A percentile compares a stretch with the other conserved stretches of the same genome.
Evolutionary conservation across 805 yeast species (phyloP).

Genomic region (Sugiyamaella smithiae): DNA sequence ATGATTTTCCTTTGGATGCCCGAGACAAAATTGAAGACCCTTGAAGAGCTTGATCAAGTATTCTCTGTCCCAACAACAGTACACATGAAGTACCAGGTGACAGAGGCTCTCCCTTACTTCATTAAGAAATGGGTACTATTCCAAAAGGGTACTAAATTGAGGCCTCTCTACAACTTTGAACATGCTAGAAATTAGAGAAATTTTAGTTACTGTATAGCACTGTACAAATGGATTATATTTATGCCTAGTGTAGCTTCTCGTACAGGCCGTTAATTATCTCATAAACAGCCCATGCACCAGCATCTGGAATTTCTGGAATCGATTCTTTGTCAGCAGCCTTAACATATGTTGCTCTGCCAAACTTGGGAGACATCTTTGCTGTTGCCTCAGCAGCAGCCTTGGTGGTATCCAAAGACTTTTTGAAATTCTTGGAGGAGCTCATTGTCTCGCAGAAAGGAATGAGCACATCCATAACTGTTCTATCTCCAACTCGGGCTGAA

Average conservation of each 20-base stretch:
- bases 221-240: too few species aligned
- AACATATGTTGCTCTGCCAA: conserved; percentile 93
- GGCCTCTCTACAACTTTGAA: conserved; percentile 19
- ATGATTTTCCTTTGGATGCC: conserved; percentile 52
- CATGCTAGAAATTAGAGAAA: not conserved
- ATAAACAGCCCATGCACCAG: conserved; percentile 63
- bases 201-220: not conserved
- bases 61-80: conserved; percentile 53
- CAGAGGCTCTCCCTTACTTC: conserved; percentile 16
- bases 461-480: conserved; percentile 73
- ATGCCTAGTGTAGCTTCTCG: not conserved
- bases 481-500: conserved; percentile 81
- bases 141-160: conserved; percentile 4
- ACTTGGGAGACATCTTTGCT: conserved; percentile 69
- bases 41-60: conserved; percentile 71
- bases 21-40: conserved; percentile 67
- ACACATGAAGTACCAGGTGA: conserved; percentile 48
- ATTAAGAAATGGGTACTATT: conserved; percentile 15
- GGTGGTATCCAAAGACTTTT: conserved; percentile 60
- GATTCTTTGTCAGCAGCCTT: conserved; percentile 50
- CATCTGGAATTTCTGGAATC: conserved; percentile 63
- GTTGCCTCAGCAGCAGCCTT: conserved; percentile 72
- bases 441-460: conserved; percentile 40
- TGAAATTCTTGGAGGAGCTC: conserved; percentile 51
- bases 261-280: conserved; percentile 1